Evolutionary conservation across 2,329 filamentous ascomycete genomes (phyloP).

Genomic region (Aspergillus sp.): DNA sequence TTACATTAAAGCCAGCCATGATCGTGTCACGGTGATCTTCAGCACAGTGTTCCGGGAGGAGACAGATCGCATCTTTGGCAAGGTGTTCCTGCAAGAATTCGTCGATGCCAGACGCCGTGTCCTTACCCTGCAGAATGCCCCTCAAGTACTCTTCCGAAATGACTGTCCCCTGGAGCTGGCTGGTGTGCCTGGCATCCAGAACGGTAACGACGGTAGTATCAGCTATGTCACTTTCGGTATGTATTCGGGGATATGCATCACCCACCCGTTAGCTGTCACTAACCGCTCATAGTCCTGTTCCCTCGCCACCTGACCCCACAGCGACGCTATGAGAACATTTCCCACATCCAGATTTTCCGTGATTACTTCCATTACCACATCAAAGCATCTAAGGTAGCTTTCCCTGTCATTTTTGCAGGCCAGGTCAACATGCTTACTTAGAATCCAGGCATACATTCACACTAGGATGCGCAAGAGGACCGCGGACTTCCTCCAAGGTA

Average conservation of each 20-base stretch:
- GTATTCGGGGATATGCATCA: not conserved
- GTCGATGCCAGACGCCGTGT: constrained; percentile 86
- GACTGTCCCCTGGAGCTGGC: constrained; percentile 92
- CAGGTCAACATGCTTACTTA: constrained; percentile 12
- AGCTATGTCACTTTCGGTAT: constrained; percentile 98
- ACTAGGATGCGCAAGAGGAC: constrained; percentile 97
- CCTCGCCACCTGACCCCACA: constrained; percentile 90
- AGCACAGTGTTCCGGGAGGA: constrained; percentile 97
- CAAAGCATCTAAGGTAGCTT: constrained; percentile 83
- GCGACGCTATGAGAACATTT: constrained; percentile 91
- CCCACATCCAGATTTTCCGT: constrained; percentile 98
- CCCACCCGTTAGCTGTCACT: constrained; percentile 12
- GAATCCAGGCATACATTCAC: constrained; percentile 84
- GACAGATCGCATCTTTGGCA: constrained; percentile 95
- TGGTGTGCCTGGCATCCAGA: constrained; percentile 77
- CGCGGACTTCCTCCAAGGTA: constrained; percentile 96
- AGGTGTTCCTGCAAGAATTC: constrained; percentile 98
- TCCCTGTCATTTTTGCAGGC: not conserved
- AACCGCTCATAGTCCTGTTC: constrained; percentile 71
- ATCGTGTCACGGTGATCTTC: constrained; percentile 98
- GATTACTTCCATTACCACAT: constrained; percentile 99
- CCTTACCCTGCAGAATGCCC: constrained; percentile 89
- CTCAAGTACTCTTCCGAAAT: constrained; percentile 93
- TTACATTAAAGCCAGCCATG: constrained; percentile 96
- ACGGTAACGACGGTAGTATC: constrained; percentile 77